These are phyloP conservation scores for Daldinia bambusicola DNA, from an alignment of 495 filamentous ascomycete species.

Conservation along the genomic window DNA sequence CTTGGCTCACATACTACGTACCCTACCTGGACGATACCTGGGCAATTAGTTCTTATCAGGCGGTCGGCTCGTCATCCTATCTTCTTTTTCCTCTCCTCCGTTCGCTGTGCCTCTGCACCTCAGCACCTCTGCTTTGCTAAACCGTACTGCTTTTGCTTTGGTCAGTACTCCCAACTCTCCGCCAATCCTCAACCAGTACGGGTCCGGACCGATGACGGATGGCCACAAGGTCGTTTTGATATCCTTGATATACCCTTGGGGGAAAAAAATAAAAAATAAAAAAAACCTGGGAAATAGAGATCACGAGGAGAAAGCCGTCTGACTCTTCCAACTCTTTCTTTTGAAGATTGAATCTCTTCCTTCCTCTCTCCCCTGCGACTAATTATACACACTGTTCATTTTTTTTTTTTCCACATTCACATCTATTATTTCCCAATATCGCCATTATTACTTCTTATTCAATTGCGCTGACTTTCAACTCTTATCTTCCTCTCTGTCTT, in stretches of 20 bases:
- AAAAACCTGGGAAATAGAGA: slow-evolving; percentile 22
- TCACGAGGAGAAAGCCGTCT: slow-evolving; percentile 48
- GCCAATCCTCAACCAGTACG: slow-evolving; percentile 31
- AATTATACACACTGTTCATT: neutral
- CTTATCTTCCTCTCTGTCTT: neutral
- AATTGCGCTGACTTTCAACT: neutral
- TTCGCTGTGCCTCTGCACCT: neutral
- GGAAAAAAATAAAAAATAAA: no score
- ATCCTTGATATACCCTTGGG: slow-evolving; percentile 4
- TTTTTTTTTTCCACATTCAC: neutral
- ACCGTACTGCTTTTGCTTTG: slow-evolving; percentile 4
- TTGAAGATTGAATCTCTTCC: neutral
- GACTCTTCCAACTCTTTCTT: slow-evolving; percentile 32
- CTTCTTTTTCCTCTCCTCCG: slow-evolving; percentile 18
- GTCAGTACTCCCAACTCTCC: slow-evolving; percentile 28
- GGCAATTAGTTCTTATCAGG: slow-evolving; percentile 35
- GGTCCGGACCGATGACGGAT: slow-evolving; percentile 52
- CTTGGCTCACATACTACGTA: slow-evolving; percentile 32
- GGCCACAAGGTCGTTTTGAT: slow-evolving; percentile 44
- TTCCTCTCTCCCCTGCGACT: neutral
- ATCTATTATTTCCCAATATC: neutral
- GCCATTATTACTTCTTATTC: neutral
- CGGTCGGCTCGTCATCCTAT: slow-evolving; percentile 44
- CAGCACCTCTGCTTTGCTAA: slow-evolving; percentile 15
- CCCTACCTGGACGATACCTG: neutral